Evolutionary conservation across 1,139 yeast species (phyloP).

Genomic region (Debaryomycetaceae sp.): DNA sequence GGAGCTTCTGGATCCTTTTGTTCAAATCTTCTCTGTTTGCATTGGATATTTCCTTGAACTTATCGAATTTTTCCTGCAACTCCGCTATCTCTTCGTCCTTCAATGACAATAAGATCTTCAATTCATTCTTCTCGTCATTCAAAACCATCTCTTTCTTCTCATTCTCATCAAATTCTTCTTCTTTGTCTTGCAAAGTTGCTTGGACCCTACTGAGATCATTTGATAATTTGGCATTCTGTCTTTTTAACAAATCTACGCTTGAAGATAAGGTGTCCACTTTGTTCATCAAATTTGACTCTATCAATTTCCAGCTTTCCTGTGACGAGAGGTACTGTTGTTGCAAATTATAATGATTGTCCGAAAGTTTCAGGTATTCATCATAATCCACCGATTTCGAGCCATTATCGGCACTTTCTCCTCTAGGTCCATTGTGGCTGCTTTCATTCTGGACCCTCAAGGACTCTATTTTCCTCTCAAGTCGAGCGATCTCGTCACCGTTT

Average conservation of each 20-base stretch:
- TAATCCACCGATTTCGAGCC: slow-evolving; percentile 18
- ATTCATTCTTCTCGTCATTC: slow-evolving; percentile 15
- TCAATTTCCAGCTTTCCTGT: slow-evolving; percentile 61
- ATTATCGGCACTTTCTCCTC: slow-evolving; percentile 9
- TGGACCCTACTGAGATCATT: slow-evolving; percentile 27
- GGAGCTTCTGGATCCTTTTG: slow-evolving; percentile 23
- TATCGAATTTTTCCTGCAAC: slow-evolving; percentile 27
- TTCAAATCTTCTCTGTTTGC: slow-evolving; percentile 28
- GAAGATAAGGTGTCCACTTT: slow-evolving; percentile 45
- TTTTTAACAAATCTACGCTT: slow-evolving; percentile 32
- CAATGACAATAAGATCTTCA: slow-evolving; percentile 17
- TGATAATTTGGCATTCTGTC: slow-evolving; percentile 25
- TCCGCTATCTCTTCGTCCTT: slow-evolving; percentile 25
- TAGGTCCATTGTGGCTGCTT: slow-evolving; percentile 2
- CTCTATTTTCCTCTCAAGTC: slow-evolving; percentile 51
- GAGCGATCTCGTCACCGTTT: slow-evolving; percentile 41
- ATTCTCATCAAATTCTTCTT: slow-evolving; percentile 20
- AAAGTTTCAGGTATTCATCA: slow-evolving; percentile 38
- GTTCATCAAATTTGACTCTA: slow-evolving; percentile 50
- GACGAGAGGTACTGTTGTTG: slow-evolving; percentile 68
- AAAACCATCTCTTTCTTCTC: slow-evolving; percentile 11
- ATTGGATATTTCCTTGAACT: slow-evolving; percentile 26
- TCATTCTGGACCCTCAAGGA: slow-evolving; percentile 30
- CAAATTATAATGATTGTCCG: slow-evolving; percentile 45
- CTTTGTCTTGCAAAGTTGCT: slow-evolving; percentile 16